phyloP scores from a whole-genome alignment of 2,329 filamentous ascomycete species.

The Fusarium foetens region DNA sequence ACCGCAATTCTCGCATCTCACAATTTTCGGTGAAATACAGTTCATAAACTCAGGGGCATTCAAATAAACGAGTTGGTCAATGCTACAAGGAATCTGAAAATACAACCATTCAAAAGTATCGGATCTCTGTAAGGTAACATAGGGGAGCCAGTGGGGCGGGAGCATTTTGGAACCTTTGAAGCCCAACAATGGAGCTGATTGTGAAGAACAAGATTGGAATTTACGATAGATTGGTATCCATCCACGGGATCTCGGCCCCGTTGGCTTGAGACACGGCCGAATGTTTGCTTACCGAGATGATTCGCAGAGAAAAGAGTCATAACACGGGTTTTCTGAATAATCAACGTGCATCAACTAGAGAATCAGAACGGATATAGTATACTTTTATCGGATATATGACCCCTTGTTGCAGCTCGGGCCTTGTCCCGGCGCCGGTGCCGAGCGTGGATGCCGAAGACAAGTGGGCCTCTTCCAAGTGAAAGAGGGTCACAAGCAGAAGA shows the following conservation, averaged over 20 bases:
- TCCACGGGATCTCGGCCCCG: slow-evolving; percentile 31
- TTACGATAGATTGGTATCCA: background rate
- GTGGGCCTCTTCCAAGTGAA: slow-evolving; percentile 23
- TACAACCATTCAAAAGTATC: background rate
- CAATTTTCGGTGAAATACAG: background rate
- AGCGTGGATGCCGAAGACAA: slow-evolving; percentile 34
- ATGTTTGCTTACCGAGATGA: slow-evolving; percentile 19
- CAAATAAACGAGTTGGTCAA: slow-evolving; percentile 12
- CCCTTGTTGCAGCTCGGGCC: slow-evolving; percentile 3
- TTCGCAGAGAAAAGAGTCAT: slow-evolving; percentile 10
- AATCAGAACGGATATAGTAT: slow-evolving; percentile 25
- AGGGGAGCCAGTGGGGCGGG: slow-evolving; percentile 20
- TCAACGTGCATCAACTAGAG: background rate
- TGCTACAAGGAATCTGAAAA: slow-evolving; percentile 6
- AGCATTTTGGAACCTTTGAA: slow-evolving; percentile 23
- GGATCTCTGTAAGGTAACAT: slow-evolving; percentile 11
- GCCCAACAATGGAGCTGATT: slow-evolving; percentile 34
- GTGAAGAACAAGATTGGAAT: slow-evolving; percentile 4
- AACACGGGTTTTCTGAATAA: slow-evolving; percentile 1
- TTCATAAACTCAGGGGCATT: slow-evolving; percentile 8
- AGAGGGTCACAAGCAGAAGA: slow-evolving; percentile 9
- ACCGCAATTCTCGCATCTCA: background rate
- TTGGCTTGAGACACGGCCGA: slow-evolving; percentile 16
- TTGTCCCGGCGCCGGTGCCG: slow-evolving; percentile 31
- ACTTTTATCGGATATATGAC: slow-evolving; percentile 24